Conservation (phyloP, 108 stramenopile genomes). For the Nitzschia sp. region DNA sequence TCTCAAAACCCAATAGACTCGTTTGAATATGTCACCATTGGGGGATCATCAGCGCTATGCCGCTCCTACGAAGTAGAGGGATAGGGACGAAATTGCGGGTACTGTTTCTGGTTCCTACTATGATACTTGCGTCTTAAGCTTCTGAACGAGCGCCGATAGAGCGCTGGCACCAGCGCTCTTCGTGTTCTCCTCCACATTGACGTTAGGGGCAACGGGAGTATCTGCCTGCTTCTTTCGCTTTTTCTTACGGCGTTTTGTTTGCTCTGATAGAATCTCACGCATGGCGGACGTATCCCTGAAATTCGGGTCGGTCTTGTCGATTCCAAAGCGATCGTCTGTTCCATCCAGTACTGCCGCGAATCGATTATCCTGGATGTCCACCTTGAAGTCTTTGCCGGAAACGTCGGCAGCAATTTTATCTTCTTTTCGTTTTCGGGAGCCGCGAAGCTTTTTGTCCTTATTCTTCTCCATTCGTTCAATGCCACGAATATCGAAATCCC, state of each 20-base stretch:
- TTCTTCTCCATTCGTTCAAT: slow-evolving; percentile 78
- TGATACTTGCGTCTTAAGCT: slow-evolving; percentile 40
- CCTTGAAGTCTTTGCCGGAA: slow-evolving; percentile 78
- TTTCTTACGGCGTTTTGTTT: slow-evolving; percentile 78
- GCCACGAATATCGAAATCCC: slow-evolving; percentile 86
- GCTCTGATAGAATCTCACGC: slow-evolving; percentile 82
- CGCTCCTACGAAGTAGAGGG: no score
- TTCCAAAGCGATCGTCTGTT: slow-evolving; percentile 86
- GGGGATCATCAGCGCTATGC: no score
- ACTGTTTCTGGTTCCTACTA: no score
- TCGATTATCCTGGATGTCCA: slow-evolving; percentile 84
- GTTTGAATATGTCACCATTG: no score
- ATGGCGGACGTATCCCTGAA: slow-evolving; percentile 92
- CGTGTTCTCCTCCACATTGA: slow-evolving; percentile 10
- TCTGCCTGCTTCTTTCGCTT: slow-evolving; percentile 39
- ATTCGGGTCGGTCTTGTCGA: slow-evolving; percentile 86
- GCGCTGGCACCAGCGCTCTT: slow-evolving; percentile 41
- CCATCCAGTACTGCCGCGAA: slow-evolving; percentile 92
- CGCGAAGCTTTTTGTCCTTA: slow-evolving; percentile 77
- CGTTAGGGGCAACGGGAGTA: slow-evolving; percentile 20
- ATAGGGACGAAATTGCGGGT: no score
- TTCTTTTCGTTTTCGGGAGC: slow-evolving; percentile 81
- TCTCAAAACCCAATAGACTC: no score
- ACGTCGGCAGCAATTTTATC: slow-evolving; percentile 66
- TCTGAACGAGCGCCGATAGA: slow-evolving; percentile 69